phyloP scores from a whole-genome alignment of 2,329 filamentous ascomycete species.

The Claviceps quebecensis region DNA sequence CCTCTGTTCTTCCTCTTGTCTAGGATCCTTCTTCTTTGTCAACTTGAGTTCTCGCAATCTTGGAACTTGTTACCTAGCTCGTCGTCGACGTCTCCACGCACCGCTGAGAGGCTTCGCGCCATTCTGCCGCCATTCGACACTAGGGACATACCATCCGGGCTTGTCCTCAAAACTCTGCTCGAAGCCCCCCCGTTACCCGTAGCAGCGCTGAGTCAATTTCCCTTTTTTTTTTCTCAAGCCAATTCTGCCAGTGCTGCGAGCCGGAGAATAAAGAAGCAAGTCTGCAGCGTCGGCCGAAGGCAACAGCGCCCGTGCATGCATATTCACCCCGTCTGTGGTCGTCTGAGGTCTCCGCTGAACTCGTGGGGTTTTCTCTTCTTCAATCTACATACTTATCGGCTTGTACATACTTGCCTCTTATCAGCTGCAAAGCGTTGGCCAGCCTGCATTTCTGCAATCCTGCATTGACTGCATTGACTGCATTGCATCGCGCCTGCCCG shows the following conservation, averaged over 20 bases:
- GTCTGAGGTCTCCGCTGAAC: neutral
- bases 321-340: neutral
- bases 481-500: neutral
- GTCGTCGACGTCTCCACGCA: slow-evolving; percentile 1
- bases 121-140: slow-evolving; percentile 1
- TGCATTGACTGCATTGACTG: neutral
- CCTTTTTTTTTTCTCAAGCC: neutral
- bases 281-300: too few species aligned
- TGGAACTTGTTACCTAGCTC: neutral
- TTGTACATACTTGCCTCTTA: neutral
- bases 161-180: slow-evolving; percentile 6
- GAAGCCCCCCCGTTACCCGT: neutral
- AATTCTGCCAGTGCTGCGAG: neutral
- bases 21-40: too few species aligned
- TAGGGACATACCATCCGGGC: slow-evolving; percentile 2
- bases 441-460: neutral
- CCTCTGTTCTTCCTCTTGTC: too few species aligned
- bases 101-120: neutral
- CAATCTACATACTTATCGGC: neutral
- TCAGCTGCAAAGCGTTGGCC: neutral
- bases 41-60: neutral
- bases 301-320: neutral
- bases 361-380: neutral
- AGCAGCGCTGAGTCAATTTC: neutral
- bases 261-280: neutral